phyloP scores from a whole-genome alignment of 108 stramenopile genomes.

The Skeletonema potamos region DNA sequence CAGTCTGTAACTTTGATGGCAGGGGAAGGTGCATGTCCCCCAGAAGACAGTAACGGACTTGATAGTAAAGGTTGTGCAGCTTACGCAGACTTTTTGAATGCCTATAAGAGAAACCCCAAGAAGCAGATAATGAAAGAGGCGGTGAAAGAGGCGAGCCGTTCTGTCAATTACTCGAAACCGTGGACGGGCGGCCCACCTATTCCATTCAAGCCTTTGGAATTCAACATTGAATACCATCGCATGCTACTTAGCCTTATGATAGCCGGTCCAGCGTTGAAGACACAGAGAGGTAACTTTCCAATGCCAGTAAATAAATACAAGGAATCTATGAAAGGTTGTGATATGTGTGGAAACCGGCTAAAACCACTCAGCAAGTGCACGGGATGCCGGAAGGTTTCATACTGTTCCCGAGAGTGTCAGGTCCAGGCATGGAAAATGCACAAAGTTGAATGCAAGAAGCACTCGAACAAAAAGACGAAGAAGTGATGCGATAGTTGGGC shows the following conservation, averaged over 20 bases:
- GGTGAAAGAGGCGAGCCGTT: background rate
- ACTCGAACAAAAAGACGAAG: background rate
- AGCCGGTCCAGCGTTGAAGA: background rate
- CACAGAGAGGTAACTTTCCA: background rate
- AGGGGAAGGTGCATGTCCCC: constrained; percentile 8
- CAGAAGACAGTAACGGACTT: constrained; percentile 1
- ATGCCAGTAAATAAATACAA: background rate
- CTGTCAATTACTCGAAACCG: constrained; percentile 4
- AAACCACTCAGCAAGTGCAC: background rate
- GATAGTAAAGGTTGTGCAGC: background rate
- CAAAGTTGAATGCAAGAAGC: background rate
- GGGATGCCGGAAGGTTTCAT: background rate
- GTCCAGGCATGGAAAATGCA: background rate
- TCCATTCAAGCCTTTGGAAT: background rate
- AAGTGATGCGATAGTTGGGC: background rate
- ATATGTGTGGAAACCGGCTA: background rate
- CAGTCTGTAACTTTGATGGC: background rate
- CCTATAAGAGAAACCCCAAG: constrained; percentile 8
- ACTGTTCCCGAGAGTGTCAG: background rate
- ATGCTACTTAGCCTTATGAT: background rate
- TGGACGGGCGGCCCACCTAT: constrained; percentile 1
- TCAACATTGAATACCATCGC: constrained; percentile 11
- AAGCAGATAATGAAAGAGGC: constrained; percentile 1
- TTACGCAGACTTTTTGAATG: constrained; percentile 4
- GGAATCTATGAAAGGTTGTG: background rate